Conservation (phyloP, 441 rosid species). For the Erodium chrysanthum region DNA sequence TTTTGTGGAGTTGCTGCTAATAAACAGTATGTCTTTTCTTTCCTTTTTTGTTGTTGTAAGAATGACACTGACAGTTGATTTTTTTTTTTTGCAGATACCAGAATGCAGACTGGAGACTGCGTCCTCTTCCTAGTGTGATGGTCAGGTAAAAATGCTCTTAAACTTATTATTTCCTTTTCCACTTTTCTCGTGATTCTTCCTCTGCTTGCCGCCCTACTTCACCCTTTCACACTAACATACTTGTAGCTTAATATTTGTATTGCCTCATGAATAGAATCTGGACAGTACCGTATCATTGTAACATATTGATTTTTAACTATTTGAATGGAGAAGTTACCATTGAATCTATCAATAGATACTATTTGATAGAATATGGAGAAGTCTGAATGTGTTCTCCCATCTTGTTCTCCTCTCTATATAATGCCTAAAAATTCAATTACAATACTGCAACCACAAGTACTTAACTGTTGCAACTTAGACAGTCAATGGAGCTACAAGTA, state of each 20-base stretch:
- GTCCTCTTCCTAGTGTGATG: constrained; percentile 1
- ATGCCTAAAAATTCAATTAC: no score
- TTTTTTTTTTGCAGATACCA: constrained; percentile 1
- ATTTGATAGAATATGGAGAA: neutral
- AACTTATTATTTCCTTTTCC: neutral
- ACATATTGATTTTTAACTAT: neutral
- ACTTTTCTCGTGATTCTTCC: neutral
- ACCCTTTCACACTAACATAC: neutral
- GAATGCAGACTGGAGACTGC: constrained; percentile 9
- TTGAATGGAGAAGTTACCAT: neutral
- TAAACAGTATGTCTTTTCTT: constrained; percentile 39
- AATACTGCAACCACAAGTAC: no score
- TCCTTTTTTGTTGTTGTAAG: neutral
- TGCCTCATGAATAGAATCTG: neutral
- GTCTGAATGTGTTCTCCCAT: no score
- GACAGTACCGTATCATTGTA: neutral
- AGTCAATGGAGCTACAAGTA: no score
- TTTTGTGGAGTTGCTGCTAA: constrained; percentile 78
- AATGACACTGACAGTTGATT: neutral
- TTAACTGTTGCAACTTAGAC: no score
- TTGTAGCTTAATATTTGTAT: neutral
- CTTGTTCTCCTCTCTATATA: no score
- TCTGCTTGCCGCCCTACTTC: neutral
- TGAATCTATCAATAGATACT: neutral
- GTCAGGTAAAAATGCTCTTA: neutral